These are phyloP conservation scores for Apiospora rasikravindrae DNA, from an alignment of 2,329 filamentous ascomycete genomes.

Conservation along the genomic window DNA sequence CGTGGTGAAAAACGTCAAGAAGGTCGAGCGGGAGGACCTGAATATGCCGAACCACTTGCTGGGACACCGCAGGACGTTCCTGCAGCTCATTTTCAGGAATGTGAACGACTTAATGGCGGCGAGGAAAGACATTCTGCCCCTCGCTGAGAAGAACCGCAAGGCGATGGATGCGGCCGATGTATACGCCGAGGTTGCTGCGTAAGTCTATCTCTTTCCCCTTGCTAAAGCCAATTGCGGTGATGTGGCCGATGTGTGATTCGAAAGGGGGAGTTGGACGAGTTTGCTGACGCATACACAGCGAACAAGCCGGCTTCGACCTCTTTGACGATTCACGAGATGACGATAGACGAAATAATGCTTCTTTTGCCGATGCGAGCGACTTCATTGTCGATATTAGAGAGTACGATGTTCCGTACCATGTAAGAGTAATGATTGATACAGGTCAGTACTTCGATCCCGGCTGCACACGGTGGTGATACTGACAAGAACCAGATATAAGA, in stretches of 20 bases:
- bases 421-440: conserved; percentile 96
- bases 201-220: conserved; percentile 39
- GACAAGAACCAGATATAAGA: conserved; percentile 72
- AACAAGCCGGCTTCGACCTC: conserved; percentile 72
- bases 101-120: conserved; percentile 86
- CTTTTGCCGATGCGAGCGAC: conserved; percentile 88
- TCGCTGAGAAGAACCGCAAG: conserved; percentile 96
- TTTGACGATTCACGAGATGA: conserved; percentile 86
- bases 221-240: not conserved
- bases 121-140: conserved; percentile 80
- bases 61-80: conserved; percentile 86
- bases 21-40: conserved; percentile 90
- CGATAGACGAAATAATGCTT: conserved; percentile 77
- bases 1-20: conserved; percentile 76
- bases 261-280: not conserved
- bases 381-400: conserved; percentile 98
- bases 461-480: not conserved
- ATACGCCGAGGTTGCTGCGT: conserved; percentile 95
- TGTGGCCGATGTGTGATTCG: not conserved
- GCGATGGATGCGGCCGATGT: conserved; percentile 97
- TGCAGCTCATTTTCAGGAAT: conserved; percentile 87
- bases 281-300: conserved; percentile 32
- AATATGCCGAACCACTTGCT: conserved; percentile 94
- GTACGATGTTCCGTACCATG: conserved; percentile 99
- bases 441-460: conserved; percentile 49